Evolutionary conservation across 2,329 filamentous ascomycete species (phyloP).

Genomic region (Fusarium sp.): DNA sequence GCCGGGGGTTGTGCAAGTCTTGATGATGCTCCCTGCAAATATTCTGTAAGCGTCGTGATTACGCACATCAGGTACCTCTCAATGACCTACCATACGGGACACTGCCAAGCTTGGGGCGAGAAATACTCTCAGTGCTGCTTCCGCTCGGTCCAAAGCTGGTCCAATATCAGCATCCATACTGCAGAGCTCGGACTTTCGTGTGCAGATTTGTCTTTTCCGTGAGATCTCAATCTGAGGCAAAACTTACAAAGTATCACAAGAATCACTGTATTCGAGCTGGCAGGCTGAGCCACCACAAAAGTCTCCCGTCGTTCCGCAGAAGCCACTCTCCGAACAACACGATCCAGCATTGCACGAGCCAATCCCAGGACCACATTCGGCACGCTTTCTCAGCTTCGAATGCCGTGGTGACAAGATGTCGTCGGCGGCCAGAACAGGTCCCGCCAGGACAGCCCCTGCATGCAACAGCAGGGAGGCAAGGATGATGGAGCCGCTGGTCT

Average conservation of each 20-base stretch:
- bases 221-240: background rate
- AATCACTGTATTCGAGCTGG: constrained; percentile 55
- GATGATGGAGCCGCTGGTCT: constrained; percentile 21
- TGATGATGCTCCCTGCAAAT: constrained; percentile 51
- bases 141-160: constrained; percentile 51
- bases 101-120: constrained; percentile 49
- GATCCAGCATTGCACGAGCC: constrained; percentile 50
- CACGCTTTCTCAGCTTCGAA: constrained; percentile 36
- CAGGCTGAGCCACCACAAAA: constrained; percentile 55
- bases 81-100: constrained; percentile 55
- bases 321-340: constrained; percentile 55
- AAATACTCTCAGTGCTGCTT: constrained; percentile 48
- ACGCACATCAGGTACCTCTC: constrained; percentile 11
- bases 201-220: background rate
- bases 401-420: constrained; percentile 26
- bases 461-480: constrained; percentile 36
- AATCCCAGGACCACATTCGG: constrained; percentile 52
- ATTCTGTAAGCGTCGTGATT: constrained; percentile 31
- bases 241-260: constrained; percentile 57
- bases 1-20: constrained; percentile 51
- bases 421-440: constrained; percentile 29
- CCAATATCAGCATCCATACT: constrained; percentile 24
- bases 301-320: constrained; percentile 52
- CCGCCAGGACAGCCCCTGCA: constrained; percentile 35
- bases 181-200: background rate